Conservation (phyloP, 352 stramenopile genomes). For the Phytophthora tentaculata region DNA sequence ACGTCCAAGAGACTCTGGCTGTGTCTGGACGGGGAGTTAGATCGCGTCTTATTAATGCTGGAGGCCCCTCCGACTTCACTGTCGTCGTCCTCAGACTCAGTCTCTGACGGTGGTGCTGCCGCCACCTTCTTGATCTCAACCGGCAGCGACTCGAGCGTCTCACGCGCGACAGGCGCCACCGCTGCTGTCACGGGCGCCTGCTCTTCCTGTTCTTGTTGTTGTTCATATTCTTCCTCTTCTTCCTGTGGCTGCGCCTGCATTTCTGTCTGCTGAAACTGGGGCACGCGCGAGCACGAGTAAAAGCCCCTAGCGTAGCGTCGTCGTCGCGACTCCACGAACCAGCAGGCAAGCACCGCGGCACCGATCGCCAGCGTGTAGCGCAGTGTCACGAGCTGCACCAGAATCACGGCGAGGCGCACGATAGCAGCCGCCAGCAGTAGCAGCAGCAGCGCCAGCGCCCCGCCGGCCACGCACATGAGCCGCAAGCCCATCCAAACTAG, state of each 20-base stretch:
- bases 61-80: constrained; percentile 16
- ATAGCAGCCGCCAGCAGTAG: constrained; percentile 26
- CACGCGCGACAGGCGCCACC: constrained; percentile 11
- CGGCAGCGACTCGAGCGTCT: constrained; percentile 16
- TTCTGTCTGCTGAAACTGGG: constrained; percentile 5
- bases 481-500: constrained; percentile 21
- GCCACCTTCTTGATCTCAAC: constrained; percentile 26
- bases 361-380: constrained; percentile 28
- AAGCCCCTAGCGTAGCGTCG: constrained; percentile 37
- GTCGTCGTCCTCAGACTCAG: constrained; percentile 64
- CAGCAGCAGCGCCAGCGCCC: constrained; percentile 22
- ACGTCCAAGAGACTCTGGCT: constrained; percentile 31
- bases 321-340: constrained; percentile 35
- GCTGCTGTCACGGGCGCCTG: constrained; percentile 1
- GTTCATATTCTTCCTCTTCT: constrained; percentile 1
- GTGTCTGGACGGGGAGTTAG: constrained; percentile 6
- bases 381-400: constrained; percentile 34
- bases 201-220: constrained; percentile 7
- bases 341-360: constrained; percentile 19
- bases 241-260: neutral
- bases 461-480: constrained; percentile 23
- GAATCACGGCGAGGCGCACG: constrained; percentile 20
- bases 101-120: constrained; percentile 47
- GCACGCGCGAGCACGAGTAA: constrained; percentile 35
- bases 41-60: constrained; percentile 3